These are phyloP conservation scores for Fusarium beomiforme DNA, from an alignment of 2,329 filamentous ascomycete species.

Conservation along the genomic window DNA sequence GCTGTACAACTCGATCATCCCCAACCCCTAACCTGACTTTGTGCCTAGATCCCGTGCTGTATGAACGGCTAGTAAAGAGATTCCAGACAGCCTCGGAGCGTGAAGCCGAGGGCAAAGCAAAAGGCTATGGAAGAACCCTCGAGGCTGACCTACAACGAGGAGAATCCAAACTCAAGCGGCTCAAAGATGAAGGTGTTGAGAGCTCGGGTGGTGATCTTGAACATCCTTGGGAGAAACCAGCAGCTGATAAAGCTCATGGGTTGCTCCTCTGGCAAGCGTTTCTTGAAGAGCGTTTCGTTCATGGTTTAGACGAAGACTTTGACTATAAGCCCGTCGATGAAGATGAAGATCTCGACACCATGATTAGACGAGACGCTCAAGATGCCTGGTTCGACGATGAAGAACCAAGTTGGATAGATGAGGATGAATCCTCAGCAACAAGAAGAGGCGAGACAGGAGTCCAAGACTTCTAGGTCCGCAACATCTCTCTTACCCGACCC, in stretches of 20 bases:
- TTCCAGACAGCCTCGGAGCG: conserved; percentile 80
- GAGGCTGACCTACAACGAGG: conserved; percentile 81
- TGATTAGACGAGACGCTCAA: conserved; percentile 68
- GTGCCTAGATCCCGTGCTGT: conserved; percentile 77
- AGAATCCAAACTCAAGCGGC: conserved; percentile 76
- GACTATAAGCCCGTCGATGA: conserved; percentile 78
- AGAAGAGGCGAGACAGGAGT: conserved; percentile 72
- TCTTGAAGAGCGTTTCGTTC: conserved; percentile 78
- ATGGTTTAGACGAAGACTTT: conserved; percentile 80
- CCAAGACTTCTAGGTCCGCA: conserved; percentile 70
- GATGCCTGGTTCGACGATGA: conserved; percentile 86
- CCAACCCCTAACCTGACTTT: conserved; percentile 11
- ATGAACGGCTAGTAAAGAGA: conserved; percentile 80
- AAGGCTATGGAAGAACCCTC: conserved; percentile 82
- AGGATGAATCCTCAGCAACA: conserved; percentile 40
- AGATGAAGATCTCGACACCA: conserved; percentile 76
- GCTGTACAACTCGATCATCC: not conserved
- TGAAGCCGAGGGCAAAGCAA: conserved; percentile 75
- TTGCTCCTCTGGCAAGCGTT: conserved; percentile 75
- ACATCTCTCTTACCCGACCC: not conserved
- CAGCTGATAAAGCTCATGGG: conserved; percentile 68
- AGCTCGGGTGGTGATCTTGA: conserved; percentile 48
- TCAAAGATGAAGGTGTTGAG: conserved; percentile 34
- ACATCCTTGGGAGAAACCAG: conserved; percentile 46
- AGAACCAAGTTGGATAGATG: conserved; percentile 72